Evolutionary conservation across 306 rosid species (phyloP).

Genomic region (Notholithocarpus densiflorus): DNA sequence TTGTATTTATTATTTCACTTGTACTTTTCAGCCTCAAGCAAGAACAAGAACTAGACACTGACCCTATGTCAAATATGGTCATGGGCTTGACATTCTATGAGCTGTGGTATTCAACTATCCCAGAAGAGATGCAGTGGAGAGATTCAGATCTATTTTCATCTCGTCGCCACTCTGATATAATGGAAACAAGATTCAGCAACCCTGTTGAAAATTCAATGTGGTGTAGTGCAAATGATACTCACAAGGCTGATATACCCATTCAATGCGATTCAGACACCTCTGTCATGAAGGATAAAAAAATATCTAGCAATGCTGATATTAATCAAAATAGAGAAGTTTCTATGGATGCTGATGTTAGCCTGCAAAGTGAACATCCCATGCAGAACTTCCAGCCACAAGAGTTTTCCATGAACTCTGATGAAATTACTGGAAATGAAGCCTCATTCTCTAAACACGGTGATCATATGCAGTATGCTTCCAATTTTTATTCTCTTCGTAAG

Average conservation of each 20-base stretch:
- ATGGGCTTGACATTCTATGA: constrained; percentile 65
- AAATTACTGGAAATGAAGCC: constrained; percentile 35
- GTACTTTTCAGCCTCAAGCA: constrained; percentile 51
- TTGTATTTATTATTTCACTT: constrained; percentile 1
- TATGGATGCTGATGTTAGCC: constrained; percentile 30
- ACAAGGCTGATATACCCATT: constrained; percentile 32
- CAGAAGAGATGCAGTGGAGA: constrained; percentile 56
- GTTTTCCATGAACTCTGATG: constrained; percentile 47
- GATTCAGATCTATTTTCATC: constrained; percentile 41
- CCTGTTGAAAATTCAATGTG: constrained; percentile 31
- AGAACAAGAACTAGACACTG: constrained; percentile 35
- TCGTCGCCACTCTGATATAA: constrained; percentile 28
- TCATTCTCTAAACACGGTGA: constrained; percentile 18
- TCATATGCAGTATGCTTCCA: constrained; percentile 34
- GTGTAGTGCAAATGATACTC: constrained; percentile 39
- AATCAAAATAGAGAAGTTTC: constrained; percentile 15
- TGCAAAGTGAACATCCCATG: constrained; percentile 28
- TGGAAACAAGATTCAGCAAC: constrained; percentile 28
- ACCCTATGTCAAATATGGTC: constrained; percentile 53
- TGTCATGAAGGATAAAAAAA: constrained; percentile 44
- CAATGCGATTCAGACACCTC: constrained; percentile 53
- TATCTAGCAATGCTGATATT: constrained; percentile 20
- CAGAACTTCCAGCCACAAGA: constrained; percentile 40
- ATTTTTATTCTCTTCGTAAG: constrained; percentile 56
- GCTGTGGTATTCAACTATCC: constrained; percentile 63